Conservation (phyloP, 169 alveolate species). For the Plasmodium vinckei region DNA sequence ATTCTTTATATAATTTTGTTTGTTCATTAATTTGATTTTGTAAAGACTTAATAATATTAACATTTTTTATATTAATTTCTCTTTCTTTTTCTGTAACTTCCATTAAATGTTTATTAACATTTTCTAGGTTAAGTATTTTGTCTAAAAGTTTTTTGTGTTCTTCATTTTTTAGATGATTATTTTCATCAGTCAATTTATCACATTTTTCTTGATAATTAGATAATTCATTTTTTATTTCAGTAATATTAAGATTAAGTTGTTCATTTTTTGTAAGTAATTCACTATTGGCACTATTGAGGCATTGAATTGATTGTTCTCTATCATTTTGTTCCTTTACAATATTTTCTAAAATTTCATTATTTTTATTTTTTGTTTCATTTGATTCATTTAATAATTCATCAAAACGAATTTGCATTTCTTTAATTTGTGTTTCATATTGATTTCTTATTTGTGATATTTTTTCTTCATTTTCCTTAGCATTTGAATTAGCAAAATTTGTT, state of each 20-base stretch:
- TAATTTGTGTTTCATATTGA: constrained; percentile 14
- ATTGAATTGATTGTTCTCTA: constrained; percentile 3
- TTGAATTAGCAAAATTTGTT: constrained; percentile 7
- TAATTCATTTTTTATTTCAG: constrained; percentile 26
- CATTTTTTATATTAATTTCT: constrained; percentile 72
- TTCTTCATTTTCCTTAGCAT: constrained; percentile 34
- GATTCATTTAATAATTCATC: constrained; percentile 31
- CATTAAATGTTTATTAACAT: constrained; percentile 52
- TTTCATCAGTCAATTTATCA: constrained; percentile 22
- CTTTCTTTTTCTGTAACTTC: constrained; percentile 73
- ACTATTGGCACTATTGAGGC: background rate
- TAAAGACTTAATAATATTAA: constrained; percentile 41
- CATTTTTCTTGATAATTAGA: constrained; percentile 34
- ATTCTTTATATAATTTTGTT: constrained; percentile 68
- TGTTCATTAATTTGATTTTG: constrained; percentile 73
- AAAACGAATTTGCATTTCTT: constrained; percentile 26
- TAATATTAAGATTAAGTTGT: constrained; percentile 25
- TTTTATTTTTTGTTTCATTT: constrained; percentile 34
- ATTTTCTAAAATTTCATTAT: constrained; percentile 39
- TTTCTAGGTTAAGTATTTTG: constrained; percentile 34
- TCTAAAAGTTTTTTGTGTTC: constrained; percentile 50
- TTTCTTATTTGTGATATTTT: constrained; percentile 17
- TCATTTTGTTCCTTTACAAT: constrained; percentile 16
- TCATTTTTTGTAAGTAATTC: constrained; percentile 6
- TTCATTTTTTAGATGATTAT: constrained; percentile 28